Evolutionary conservation across 345 rosid genomes (phyloP).

Genomic region (rapeseed (Brassica napus)): Da-Ae NC_063446.1:15624501-15625000

Average conservation of each 20-base stretch:
- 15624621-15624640: conserved; percentile 41
- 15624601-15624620: background rate
- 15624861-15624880: background rate
- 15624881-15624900: conserved; percentile 9
- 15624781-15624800: conserved; percentile 36
- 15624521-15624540: conserved; percentile 12
- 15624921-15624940: background rate
- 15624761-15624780: conserved; percentile 42
- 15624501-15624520: background rate
- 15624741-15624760: conserved; percentile 51
- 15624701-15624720: conserved; percentile 31
- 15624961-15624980: conserved; percentile 16
- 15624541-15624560: background rate
- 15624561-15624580: conserved; percentile 36
- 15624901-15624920: background rate
- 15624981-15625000: conserved; percentile 12
- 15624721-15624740: conserved; percentile 25
- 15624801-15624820: conserved; percentile 39
- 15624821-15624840: conserved; percentile 23
- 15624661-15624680: conserved; percentile 42
- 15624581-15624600: conserved; percentile 26
- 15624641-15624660: conserved; percentile 41
- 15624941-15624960: background rate
- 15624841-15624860: background rate
- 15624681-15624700: conserved; percentile 29